phyloP scores from a whole-genome alignment of 495 filamentous ascomycete species.

The Lasiosphaeriaceae sp. region DNA sequence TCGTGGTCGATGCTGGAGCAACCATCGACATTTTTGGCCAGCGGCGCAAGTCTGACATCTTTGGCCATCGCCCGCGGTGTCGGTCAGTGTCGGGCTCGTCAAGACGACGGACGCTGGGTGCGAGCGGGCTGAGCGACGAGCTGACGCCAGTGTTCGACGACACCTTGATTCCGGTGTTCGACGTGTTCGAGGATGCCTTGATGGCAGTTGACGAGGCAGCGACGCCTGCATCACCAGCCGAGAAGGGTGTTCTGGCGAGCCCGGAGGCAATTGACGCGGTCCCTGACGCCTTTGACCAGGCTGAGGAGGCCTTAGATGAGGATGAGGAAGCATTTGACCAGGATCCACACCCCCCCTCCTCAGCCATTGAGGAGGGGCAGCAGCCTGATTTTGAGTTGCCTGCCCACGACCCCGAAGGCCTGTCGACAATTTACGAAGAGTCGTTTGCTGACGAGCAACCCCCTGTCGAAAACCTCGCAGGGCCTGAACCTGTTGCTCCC shows the following conservation, averaged over 20 bases:
- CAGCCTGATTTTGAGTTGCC: slow-evolving; percentile 6
- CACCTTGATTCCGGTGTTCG: too few relatives aligned
- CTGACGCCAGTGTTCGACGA: too few relatives aligned
- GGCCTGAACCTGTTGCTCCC: neutral
- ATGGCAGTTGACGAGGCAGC: neutral
- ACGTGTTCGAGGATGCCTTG: too few relatives aligned
- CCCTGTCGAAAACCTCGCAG: too few relatives aligned
- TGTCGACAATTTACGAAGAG: slow-evolving; percentile 31
- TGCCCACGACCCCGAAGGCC: slow-evolving; percentile 22
- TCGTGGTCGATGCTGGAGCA: slow-evolving; percentile 27
- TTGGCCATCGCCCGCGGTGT: too few relatives aligned
- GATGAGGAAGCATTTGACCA: too few relatives aligned
- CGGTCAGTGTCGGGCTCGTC: neutral
- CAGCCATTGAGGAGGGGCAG: neutral
- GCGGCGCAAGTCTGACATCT: neutral
- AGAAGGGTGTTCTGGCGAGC: too few relatives aligned
- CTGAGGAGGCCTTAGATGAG: too few relatives aligned
- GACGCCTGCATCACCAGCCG: neutral
- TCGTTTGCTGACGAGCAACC: slow-evolving; percentile 6
- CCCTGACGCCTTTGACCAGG: too few relatives aligned
- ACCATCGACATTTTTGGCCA: slow-evolving; percentile 30
- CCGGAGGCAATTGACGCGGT: too few relatives aligned
- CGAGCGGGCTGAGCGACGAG: neutral
- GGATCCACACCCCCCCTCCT: neutral
- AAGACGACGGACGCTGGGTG: neutral